Conservation (phyloP, 2,329 filamentous ascomycete genomes). For the Diaporthe sp. region DNA sequence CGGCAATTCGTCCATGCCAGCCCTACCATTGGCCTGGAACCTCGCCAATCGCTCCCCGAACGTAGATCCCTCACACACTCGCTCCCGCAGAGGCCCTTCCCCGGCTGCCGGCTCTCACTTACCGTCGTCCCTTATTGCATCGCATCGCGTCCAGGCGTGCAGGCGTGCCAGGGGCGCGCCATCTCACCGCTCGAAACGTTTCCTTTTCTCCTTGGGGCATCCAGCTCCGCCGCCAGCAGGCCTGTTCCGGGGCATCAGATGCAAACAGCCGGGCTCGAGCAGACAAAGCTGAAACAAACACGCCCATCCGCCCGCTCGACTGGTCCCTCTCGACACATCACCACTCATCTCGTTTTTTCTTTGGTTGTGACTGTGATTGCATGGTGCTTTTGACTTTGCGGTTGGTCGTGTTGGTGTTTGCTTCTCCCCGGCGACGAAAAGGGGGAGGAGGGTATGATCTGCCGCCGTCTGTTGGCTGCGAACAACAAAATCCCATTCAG, state of each 20-base stretch:
- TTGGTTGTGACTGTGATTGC: conserved; percentile 13
- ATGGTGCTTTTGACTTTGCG: not conserved
- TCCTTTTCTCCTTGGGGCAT: conserved; percentile 29
- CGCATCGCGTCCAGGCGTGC: conserved; percentile 23
- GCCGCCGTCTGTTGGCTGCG: conserved; percentile 19
- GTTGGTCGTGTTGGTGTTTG: conserved; percentile 21
- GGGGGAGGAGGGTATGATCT: conserved; percentile 10
- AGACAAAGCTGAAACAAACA: conserved; percentile 34
- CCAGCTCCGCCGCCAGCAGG: not conserved
- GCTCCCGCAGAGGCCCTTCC: not conserved
- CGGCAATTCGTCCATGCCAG: conserved; percentile 29
- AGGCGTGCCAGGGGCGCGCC: conserved; percentile 15
- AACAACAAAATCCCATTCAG: not conserved
- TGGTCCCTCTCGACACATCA: conserved; percentile 11
- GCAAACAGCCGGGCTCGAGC: conserved; percentile 32
- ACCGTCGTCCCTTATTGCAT: conserved; percentile 35
- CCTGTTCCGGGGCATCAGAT: conserved; percentile 18
- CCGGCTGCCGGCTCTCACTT: conserved; percentile 31
- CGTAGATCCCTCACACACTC: conserved; percentile 27
- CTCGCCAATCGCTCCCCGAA: conserved; percentile 39
- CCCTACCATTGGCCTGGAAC: conserved; percentile 38
- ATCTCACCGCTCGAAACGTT: conserved; percentile 36
- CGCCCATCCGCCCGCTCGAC: not conserved
- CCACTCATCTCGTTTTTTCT: not conserved
- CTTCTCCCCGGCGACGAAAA: not conserved